phyloP scores from a whole-genome alignment of 2,329 filamentous ascomycete genomes.

The Ascosphaera apis region DNA sequence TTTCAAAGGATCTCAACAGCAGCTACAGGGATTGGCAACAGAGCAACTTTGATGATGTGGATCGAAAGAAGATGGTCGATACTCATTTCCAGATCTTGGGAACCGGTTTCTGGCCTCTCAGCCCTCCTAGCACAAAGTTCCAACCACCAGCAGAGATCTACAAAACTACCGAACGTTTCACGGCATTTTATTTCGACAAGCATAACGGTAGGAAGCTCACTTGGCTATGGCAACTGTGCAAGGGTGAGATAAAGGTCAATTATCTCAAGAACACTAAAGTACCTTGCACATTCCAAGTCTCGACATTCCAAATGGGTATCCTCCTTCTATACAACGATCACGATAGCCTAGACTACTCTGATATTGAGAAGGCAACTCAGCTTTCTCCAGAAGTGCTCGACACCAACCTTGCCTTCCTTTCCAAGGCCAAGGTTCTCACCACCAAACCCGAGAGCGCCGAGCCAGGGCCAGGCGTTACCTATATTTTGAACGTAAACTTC shows the following conservation, averaged over 20 bases:
- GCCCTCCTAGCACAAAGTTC: conserved; percentile 68
- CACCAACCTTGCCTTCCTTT: conserved; percentile 59
- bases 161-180: conserved; percentile 72
- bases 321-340: conserved; percentile 84
- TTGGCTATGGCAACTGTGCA: conserved; percentile 96
- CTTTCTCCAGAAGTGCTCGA: conserved; percentile 66
- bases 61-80: conserved; percentile 49
- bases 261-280: conserved; percentile 79
- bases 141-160: conserved; percentile 66
- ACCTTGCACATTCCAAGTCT: conserved; percentile 91
- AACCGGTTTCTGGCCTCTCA: conserved; percentile 92
- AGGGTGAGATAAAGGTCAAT: conserved; percentile 84
- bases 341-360: conserved; percentile 65
- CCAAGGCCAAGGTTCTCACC: conserved; percentile 78
- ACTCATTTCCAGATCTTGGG: conserved; percentile 82
- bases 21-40: conserved; percentile 63
- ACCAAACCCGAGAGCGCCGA: conserved; percentile 51
- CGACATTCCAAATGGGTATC: conserved; percentile 94
- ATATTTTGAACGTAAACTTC: conserved; percentile 78
- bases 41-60: conserved; percentile 37
- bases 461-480: conserved; percentile 53
- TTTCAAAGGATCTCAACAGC: conserved; percentile 86
- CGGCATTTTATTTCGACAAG: conserved; percentile 83
- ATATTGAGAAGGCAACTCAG: conserved; percentile 61
- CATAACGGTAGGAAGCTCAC: conserved; percentile 90